Evolutionary conservation across 495 filamentous ascomycete genomes (phyloP), one percentile per base, ranked within the genome.

Genomic region (Zalerion maritima): DNA sequence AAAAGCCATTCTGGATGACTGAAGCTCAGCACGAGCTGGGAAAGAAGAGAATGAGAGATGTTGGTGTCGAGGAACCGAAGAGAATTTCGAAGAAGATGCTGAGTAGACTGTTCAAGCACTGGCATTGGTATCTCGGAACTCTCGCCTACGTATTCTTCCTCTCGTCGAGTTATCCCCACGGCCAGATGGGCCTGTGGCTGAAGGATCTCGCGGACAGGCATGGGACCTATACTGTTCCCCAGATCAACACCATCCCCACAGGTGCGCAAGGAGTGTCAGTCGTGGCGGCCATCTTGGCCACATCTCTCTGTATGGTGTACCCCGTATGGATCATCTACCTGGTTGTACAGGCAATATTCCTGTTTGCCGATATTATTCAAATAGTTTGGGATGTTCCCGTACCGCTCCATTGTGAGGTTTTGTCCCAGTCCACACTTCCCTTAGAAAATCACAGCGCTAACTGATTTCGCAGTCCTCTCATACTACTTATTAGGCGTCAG

Each of bases 381-480:
- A 46, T 58, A 0, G 42, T 64, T 11, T 66, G 58, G 62, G 40
- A 61, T 28, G 57, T 69, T 28, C 60, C 62, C 2, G 34, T 35
- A 3, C 50, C 51, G 12, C 21, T 41, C 20, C 29, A 48, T 18
- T 48, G 36, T 43, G 38, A 18, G 24, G 20, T 7, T 9, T 10
- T 2, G 2, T 17, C 18, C 6, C 4, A 28, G n/a, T 24, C n/a
- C n/a, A n/a, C n/a, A n/a, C n/a, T n/a, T n/a, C n/a, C n/a, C n/a
- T n/a, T n/a, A n/a, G n/a, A n/a, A 25, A 28, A 3, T n/a, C 4
- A 11, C 7, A 5, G 15, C 9, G 9, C 21, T 10, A 26, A 24
- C 8, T 14, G 13, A 4, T 22, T 13, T 11, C 0, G 14, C 12
- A 38, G 33, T 37, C 21, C 35, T 32, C n/a, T 32, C 23, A 12